phyloP scores from a whole-genome alignment of 78 protist genomes.

The slime mould (Dictyostelium discoideum) region DNA sequence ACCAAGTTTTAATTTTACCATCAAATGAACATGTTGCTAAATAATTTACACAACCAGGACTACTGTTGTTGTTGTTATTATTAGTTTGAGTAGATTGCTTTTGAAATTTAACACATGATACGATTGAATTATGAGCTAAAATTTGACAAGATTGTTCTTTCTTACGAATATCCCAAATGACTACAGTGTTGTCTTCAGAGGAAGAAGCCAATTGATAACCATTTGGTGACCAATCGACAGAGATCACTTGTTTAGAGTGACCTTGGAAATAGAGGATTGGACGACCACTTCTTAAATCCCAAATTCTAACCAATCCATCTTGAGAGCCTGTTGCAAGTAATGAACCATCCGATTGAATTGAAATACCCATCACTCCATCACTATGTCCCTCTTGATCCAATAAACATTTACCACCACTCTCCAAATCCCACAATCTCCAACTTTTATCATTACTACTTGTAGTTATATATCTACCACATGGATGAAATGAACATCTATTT shows the following conservation, averaged over 20 bases:
- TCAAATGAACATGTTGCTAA: conserved; percentile 73
- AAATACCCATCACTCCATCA: conserved; percentile 67
- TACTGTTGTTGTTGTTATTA: not conserved
- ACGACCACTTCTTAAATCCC: conserved; percentile 91
- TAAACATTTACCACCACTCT: conserved; percentile 7
- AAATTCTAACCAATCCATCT: conserved; percentile 80
- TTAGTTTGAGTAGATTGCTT: not conserved
- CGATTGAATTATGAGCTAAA: conserved; percentile 81
- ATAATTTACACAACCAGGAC: not conserved
- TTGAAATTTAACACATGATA: conserved; percentile 78
- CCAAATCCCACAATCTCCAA: conserved; percentile 89
- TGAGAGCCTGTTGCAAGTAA: conserved; percentile 79
- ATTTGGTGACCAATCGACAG: conserved; percentile 85
- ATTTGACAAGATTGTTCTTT: conserved; percentile 37
- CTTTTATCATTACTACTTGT: conserved; percentile 66
- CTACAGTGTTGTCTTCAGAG: conserved; percentile 82
- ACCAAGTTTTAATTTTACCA: conserved; percentile 32
- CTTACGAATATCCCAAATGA: conserved; percentile 90
- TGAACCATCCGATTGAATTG: conserved; percentile 88
- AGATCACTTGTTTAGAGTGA: conserved; percentile 83
- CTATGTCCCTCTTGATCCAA: conserved; percentile 91
- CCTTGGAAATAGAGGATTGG: conserved; percentile 81
- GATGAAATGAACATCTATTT: conserved; percentile 78
- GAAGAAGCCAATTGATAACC: conserved; percentile 86
- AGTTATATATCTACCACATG: conserved; percentile 38